Evolutionary conservation across 805 yeast species (phyloP), one percentile per base, ranked within the genome.

Genomic region (Wickerhamiella dianesei): DNA sequence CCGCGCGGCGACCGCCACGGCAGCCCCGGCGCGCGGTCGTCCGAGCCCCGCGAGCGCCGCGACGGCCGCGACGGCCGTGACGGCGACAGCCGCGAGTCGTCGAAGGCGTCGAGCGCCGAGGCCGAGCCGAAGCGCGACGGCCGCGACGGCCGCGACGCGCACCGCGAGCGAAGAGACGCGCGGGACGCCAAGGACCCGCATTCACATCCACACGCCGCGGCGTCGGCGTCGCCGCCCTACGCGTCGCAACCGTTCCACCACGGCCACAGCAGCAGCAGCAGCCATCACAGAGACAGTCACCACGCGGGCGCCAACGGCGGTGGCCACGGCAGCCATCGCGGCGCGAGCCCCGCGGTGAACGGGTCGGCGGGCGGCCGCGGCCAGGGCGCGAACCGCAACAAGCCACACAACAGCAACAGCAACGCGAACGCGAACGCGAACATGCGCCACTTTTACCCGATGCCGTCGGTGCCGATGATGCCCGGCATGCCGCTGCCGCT

Each of bases 131-230:
- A 25, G 9, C 48, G 47, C 48, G 47, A 46, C 37, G 47, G 53
- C 29, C 17, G 50, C n/a, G 48, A 44, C 45, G 42, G 47, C 29
- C 40, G 47, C 12, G 40, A 41, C 41, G 43, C 32, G 32, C 32
- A 25, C 32, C 48, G 47, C 48, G 47, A 46, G 41, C 48, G 53
- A 29, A 21, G 50, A 17, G 48, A 44, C 45, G 42, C 49, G 36
- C 40, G 47, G n/a, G 40, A 41, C 41, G 43, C 32, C 19, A 29
- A 14, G 29, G 14, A 4, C 43, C 13, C 37, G 37, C 29, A 25
- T 37, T 18, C 35, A 16, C 16, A 36, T n/a, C n/a, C 40, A 13
- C 37, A 5, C 17, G 29, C 17, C 17, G 8, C 39, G 14, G 39
- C 39, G 39, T 36, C 39, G 32, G 32, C 32, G 12, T 25, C 32